Percentiles rank a stretch among this genome's conserved stretches.
Conservation (phyloP, 2,329 filamentous ascomycete genomes). For the Aspergillus jensenii region DNA sequence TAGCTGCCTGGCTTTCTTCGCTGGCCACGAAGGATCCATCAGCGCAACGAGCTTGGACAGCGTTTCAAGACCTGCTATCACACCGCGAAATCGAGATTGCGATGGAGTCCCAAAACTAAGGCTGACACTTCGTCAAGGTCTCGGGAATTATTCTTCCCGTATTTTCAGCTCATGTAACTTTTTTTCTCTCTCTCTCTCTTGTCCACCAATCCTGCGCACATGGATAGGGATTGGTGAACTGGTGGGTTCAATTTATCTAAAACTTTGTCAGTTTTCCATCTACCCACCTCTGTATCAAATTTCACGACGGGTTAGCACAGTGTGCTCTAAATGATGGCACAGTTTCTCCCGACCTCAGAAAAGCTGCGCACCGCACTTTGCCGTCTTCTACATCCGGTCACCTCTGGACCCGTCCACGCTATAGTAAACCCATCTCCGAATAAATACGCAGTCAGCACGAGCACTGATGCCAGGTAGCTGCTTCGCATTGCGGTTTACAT, state of each 20-base stretch:
- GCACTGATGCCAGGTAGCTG: not conserved
- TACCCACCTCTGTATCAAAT: not conserved
- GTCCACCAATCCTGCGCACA: not conserved
- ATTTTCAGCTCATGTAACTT: slow-evolving; percentile 2
- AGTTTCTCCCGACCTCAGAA: not conserved
- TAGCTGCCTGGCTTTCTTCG: slow-evolving; percentile 5
- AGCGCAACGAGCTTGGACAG: slow-evolving; percentile 9
- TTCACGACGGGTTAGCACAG: not conserved
- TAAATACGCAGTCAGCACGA: not conserved
- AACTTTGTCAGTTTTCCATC: slow-evolving; percentile 1
- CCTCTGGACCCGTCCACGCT: not conserved
- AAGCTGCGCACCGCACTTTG: not conserved
- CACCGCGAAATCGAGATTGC: not conserved
- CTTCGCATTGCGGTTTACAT: not conserved
- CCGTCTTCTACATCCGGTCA: not conserved
- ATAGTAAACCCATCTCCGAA: not conserved
- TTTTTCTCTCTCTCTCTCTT: not conserved
- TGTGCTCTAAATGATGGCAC: slow-evolving; percentile 3
- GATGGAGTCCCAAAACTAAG: not conserved
- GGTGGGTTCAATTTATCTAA: not conserved
- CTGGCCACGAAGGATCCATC: slow-evolving; percentile 3
- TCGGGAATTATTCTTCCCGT: not conserved
- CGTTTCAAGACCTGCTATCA: slow-evolving; percentile 6
- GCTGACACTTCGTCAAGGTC: not conserved
- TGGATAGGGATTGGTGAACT: not conserved